Conservation (phyloP, 202 grass and related monocot species). For the Carex sylvatica region DNA sequence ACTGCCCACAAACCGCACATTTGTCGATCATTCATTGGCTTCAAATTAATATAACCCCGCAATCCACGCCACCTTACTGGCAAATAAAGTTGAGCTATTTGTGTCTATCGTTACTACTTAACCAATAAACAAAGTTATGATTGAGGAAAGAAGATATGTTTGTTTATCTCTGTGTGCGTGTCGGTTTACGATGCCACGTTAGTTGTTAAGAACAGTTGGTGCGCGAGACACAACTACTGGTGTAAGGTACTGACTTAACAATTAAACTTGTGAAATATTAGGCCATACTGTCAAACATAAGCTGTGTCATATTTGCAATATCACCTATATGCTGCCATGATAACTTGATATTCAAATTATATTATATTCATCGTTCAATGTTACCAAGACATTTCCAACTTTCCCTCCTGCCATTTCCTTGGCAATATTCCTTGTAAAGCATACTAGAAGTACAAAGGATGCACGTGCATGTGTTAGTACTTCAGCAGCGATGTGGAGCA, state of each 20-base stretch:
- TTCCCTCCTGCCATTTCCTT: background rate
- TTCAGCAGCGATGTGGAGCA: background rate
- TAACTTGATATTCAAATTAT: background rate
- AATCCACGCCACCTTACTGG: background rate
- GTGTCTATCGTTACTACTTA: conserved; percentile 8
- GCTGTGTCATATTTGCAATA: conserved; percentile 3
- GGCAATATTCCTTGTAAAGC: background rate
- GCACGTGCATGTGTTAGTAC: background rate
- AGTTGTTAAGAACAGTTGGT: background rate
- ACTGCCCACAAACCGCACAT: background rate
- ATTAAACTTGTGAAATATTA: background rate
- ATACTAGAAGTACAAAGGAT: background rate
- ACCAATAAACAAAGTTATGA: background rate
- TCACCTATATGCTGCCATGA: background rate
- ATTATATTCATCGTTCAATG: background rate
- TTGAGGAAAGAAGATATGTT: background rate
- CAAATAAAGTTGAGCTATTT: background rate
- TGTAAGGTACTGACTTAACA: background rate
- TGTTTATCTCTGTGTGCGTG: background rate
- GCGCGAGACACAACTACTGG: background rate
- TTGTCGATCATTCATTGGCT: background rate
- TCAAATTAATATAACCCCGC: background rate
- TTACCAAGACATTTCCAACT: background rate
- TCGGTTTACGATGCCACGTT: background rate
- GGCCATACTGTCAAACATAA: background rate